Conservation (phyloP, 1,139 yeast genomes). For the Candida tetrigidarum region DNA sequence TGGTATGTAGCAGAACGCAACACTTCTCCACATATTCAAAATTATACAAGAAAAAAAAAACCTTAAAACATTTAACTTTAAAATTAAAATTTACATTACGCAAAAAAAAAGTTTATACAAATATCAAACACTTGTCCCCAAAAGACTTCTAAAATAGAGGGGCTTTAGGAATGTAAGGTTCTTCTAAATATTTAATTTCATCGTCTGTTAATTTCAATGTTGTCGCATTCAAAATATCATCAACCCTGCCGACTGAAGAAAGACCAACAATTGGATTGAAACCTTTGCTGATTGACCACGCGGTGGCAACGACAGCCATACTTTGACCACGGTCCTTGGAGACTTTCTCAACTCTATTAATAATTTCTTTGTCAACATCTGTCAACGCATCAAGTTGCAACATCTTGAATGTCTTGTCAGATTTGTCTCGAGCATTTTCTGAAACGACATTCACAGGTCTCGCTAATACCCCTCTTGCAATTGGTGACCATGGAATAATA, state of each 20-base stretch:
- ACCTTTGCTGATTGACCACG: slow-evolving; percentile 61
- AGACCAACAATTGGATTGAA: slow-evolving; percentile 60
- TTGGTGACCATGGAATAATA: slow-evolving; percentile 56
- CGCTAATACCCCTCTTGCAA: slow-evolving; percentile 51
- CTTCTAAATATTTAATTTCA: slow-evolving; percentile 52
- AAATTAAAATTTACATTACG: background rate
- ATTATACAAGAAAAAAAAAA: no score
- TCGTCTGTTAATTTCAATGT: slow-evolving; percentile 46
- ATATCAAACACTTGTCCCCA: background rate
- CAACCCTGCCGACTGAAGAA: slow-evolving; percentile 51
- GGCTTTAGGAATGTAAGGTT: slow-evolving; percentile 35
- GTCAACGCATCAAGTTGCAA: slow-evolving; percentile 15
- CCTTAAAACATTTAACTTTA: no score
- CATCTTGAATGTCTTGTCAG: slow-evolving; percentile 12
- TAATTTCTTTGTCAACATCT: slow-evolving; percentile 37
- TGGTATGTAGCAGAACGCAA: no score
- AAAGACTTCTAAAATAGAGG: background rate
- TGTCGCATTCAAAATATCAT: slow-evolving; percentile 52
- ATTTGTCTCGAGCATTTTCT: slow-evolving; percentile 12
- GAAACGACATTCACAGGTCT: slow-evolving; percentile 31
- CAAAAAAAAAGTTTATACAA: background rate
- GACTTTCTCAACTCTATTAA: slow-evolving; percentile 56
- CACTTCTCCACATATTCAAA: no score
- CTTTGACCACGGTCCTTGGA: slow-evolving; percentile 46
- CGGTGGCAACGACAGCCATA: slow-evolving; percentile 61